A percentile compares a stretch with the other conserved stretches of the same genome.
Evolutionary conservation across 129 eudicot species (phyloP).

Genomic region (Ambrosia artemisiifolia): DNA sequence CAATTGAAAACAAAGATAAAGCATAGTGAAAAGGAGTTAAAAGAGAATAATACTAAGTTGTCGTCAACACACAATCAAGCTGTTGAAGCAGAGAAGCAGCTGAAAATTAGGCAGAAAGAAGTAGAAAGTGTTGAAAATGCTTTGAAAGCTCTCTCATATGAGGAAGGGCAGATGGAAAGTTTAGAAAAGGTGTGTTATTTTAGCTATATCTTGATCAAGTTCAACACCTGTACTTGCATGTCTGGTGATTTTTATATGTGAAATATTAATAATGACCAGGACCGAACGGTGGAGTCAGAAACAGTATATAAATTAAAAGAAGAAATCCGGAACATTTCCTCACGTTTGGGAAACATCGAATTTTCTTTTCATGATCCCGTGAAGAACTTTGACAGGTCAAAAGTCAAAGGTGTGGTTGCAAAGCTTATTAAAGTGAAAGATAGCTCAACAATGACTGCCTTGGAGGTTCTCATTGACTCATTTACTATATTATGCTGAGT

Average conservation of each 20-base stretch:
- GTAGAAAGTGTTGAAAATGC: conserved; percentile 65
- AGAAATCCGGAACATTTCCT: conserved; percentile 63
- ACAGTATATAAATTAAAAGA: conserved; percentile 64
- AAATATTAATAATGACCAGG: conserved; percentile 37
- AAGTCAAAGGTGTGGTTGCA: conserved; percentile 98
- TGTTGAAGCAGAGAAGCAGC: conserved; percentile 70
- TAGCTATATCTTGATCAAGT: conserved; percentile 1
- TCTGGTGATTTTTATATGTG: background rate
- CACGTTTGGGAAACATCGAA: conserved; percentile 69
- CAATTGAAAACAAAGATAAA: conserved; percentile 67
- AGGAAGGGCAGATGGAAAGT: conserved; percentile 77
- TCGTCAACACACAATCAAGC: conserved; percentile 70
- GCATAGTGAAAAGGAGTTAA: conserved; percentile 66
- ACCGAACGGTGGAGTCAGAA: conserved; percentile 59
- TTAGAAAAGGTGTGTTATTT: conserved; percentile 63
- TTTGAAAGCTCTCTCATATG: conserved; percentile 55
- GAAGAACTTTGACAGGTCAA: conserved; percentile 83
- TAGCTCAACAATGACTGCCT: conserved; percentile 74
- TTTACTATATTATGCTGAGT: background rate
- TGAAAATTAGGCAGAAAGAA: conserved; percentile 57
- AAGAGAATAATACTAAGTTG: conserved; percentile 53
- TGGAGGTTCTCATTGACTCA: conserved; percentile 54
- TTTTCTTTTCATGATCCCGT: conserved; percentile 77
- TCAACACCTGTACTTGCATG: background rate
- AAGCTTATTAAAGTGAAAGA: conserved; percentile 96